Evolutionary conservation across 176 grass and related monocot genomes (phyloP), one percentile per base, ranked within the genome.

Genomic region (Tuctoria greenei): DNA sequence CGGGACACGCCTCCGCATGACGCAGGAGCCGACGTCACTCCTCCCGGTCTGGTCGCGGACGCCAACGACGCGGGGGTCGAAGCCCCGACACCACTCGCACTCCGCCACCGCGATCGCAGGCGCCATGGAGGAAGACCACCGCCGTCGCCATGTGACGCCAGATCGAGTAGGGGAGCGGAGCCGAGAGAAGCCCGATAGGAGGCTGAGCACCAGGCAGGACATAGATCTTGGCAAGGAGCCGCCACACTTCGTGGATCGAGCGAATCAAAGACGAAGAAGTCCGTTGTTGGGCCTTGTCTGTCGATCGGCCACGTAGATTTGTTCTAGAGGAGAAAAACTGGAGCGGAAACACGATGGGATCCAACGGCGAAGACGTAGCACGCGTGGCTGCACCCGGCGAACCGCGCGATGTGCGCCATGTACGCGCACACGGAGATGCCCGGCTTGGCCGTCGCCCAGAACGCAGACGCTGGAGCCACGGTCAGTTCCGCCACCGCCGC

Each of bases 301-400:
- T n/a, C n/a, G n/a, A n/a, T n/a, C n/a, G n/a, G n/a, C n/a, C n/a
- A n/a, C n/a, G n/a, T n/a, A n/a, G n/a, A n/a, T n/a, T n/a, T n/a
- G n/a, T n/a, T n/a, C n/a, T n/a, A n/a, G n/a, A n/a, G n/a, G n/a
- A n/a, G n/a, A n/a, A n/a, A n/a, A n/a, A n/a, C n/a, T n/a, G n/a
- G n/a, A n/a, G n/a, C n/a, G n/a, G n/a, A n/a, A n/a, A n/a, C n/a
- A n/a, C n/a, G n/a, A n/a, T n/a, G n/a, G n/a, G n/a, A n/a, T n/a
- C n/a, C n/a, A n/a, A n/a, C n/a, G 39, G 91, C 87, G 31, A 91
- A 80, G 79, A 86, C 87, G 72, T 83, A 94, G 88, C 91, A 94
- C 51, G 85, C 64, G 21, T 64, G 71, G 78, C 91, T 94, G 85
- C 91, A 94, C 40, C 81, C 65, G 61, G 87, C 88, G 62, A 87